Evolutionary conservation across 805 yeast genomes (phyloP), one percentile per base, ranked within the genome.

Genomic region (Alloascoidea africana): DNA sequence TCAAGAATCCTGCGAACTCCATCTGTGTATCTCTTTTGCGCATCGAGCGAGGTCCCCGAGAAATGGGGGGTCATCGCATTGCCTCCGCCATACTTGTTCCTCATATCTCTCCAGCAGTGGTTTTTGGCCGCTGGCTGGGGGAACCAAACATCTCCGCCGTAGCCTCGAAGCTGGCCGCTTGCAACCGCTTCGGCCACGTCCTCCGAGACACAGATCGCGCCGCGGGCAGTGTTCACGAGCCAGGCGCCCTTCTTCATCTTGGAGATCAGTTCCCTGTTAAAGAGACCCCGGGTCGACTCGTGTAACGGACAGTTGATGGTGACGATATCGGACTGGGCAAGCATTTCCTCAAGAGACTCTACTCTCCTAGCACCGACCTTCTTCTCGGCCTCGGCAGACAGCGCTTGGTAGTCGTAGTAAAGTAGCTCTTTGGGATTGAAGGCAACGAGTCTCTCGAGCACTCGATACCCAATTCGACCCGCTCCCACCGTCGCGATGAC

Each of bases 1-100:
- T 66, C 63, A 55, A 81, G 66, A 49, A 81, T 79, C 46, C 62
- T 62, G 62, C 74, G 69, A 30, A 75, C 75, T 37, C 93, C 93
- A 17, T 57, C 58, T 14, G 89, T 73, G 49, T 81, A 81, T 51
- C 91, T 66, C 32, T 63, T 62, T 61, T 81, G 91, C 27, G 93
- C 89, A 55, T 81, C 89, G 46, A 81, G 61, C 33, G 84, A 74
- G 17, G 89, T 75, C 43, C 93, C 91, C 38, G 83, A 73, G 47
- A 75, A 70, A 53, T 80, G 91, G 15, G 87, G 86, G 37, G 85
- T 77, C 89, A 81, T 79, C 38, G 87, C 89, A 49, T 82, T 81
- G 46, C 89, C 89, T 27, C 72, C 81, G 41, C 78, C 79, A 46
- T 65, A 69, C 50, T 68, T 61, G 68, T 78, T 77, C 36, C 60